These are phyloP conservation scores for Fragaria iinumae DNA, from an alignment of 306 rosid genomes.

Conservation along the genomic window DNA sequence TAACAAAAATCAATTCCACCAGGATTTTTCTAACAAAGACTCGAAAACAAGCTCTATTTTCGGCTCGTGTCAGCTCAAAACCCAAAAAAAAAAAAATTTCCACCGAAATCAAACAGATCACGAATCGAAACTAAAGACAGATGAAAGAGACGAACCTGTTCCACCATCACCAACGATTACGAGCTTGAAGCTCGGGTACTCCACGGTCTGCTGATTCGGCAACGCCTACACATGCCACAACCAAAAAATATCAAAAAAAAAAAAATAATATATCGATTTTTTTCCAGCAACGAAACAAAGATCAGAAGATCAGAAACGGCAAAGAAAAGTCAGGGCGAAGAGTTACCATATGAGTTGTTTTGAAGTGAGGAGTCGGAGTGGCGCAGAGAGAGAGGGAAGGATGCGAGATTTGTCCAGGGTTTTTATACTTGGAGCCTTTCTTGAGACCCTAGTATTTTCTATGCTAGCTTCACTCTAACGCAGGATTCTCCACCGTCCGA, in stretches of 20 bases:
- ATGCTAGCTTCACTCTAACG: conserved; percentile 40
- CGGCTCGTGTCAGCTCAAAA: neutral
- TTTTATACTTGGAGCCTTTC: conserved; percentile 5
- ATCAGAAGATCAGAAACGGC: neutral
- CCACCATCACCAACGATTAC: conserved; percentile 88
- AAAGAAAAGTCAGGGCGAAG: too few species aligned
- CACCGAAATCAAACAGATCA: conserved; percentile 10
- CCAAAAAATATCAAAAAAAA: neutral
- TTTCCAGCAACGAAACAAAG: neutral
- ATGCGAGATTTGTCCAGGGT: neutral
- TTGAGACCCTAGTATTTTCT: conserved; percentile 27
- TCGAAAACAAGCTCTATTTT: neutral
- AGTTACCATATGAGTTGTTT: conserved; percentile 21
- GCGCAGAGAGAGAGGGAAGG: neutral
- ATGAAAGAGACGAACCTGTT: conserved; percentile 41
- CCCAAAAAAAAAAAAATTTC: neutral
- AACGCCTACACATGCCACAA: conserved; percentile 43
- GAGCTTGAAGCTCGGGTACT: conserved; percentile 82
- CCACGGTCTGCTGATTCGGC: conserved; percentile 77
- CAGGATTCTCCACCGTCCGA: conserved; percentile 43
- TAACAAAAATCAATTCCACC: neutral
- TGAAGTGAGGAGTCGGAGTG: neutral
- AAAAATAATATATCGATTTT: neutral
- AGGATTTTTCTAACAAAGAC: neutral
- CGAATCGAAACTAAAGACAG: neutral